phyloP scores from a whole-genome alignment of 352 stramenopile species.

The Phytophthora ohioensis region DNA sequence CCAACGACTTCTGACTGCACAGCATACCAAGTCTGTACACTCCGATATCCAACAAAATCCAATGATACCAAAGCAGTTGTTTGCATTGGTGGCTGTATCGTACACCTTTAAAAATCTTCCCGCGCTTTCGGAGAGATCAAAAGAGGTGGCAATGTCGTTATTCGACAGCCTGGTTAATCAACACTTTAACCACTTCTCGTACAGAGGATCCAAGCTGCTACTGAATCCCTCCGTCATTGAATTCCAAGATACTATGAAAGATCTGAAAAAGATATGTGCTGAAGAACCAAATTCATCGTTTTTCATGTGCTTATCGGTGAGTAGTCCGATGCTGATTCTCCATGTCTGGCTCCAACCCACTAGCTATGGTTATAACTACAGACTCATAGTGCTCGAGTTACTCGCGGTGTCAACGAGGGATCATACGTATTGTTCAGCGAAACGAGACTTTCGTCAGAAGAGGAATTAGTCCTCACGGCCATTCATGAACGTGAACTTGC shows the following conservation, averaged over 20 bases:
- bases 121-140: constrained; percentile 58
- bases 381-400: constrained; percentile 75
- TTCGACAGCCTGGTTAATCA: constrained; percentile 64
- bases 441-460: constrained; percentile 68
- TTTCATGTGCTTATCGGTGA: constrained; percentile 72
- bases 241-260: constrained; percentile 80
- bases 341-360: not conserved
- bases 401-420: constrained; percentile 59
- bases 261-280: constrained; percentile 52
- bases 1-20: not conserved
- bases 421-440: constrained; percentile 82
- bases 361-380: constrained; percentile 21
- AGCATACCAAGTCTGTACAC: not conserved
- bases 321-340: constrained; percentile 2
- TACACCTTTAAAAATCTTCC: constrained; percentile 69
- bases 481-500: constrained; percentile 72
- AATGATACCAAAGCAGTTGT: constrained; percentile 40
- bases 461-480: constrained; percentile 73
- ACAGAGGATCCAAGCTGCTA: constrained; percentile 62
- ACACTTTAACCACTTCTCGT: constrained; percentile 60
- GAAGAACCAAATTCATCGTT: constrained; percentile 56
- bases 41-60: not conserved
- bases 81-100: constrained; percentile 62
- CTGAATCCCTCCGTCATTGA: constrained; percentile 87
- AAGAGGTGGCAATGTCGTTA: constrained; percentile 60